phyloP scores from a whole-genome alignment of 495 filamentous ascomycete species.

The Articulospora tetracladia region DNA sequence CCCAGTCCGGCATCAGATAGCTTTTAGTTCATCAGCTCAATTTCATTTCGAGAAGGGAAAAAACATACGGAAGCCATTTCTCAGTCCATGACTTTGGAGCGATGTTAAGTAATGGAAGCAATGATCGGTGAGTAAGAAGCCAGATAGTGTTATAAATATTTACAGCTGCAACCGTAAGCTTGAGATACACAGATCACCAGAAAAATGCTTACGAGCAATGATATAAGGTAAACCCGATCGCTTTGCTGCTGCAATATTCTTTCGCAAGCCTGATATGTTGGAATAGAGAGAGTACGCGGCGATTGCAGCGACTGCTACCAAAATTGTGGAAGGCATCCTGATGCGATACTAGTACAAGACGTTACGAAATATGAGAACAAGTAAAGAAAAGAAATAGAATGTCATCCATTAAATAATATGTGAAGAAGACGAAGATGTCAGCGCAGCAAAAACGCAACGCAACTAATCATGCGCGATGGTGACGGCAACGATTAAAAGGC shows the following conservation, averaged over 20 bases:
- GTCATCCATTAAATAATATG: no score
- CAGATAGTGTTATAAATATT: conserved; percentile 42
- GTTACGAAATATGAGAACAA: background rate
- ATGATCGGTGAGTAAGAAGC: conserved; percentile 43
- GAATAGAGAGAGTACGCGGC: conserved; percentile 7
- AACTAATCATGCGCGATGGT: background rate
- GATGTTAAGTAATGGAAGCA: conserved; percentile 42
- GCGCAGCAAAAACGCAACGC: no score
- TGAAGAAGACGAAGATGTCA: no score
- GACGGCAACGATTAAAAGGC: background rate
- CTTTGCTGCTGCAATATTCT: conserved; percentile 41
- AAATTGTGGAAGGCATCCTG: conserved; percentile 4
- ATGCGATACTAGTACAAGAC: background rate
- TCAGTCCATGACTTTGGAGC: conserved; percentile 39
- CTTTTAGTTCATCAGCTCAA: background rate
- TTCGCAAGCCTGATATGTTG: conserved; percentile 25
- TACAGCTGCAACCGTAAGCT: conserved; percentile 27
- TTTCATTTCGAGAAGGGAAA: background rate
- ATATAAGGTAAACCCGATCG: conserved; percentile 38
- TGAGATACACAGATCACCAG: background rate
- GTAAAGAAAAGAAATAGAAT: background rate
- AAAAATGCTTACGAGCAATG: conserved; percentile 38
- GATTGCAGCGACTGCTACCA: background rate
- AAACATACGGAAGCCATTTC: conserved; percentile 41
- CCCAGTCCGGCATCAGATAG: conserved; percentile 33